phyloP scores from a whole-genome alignment of 1,284 basidiomycete genomes.

The Ustilago hordei region DNA sequence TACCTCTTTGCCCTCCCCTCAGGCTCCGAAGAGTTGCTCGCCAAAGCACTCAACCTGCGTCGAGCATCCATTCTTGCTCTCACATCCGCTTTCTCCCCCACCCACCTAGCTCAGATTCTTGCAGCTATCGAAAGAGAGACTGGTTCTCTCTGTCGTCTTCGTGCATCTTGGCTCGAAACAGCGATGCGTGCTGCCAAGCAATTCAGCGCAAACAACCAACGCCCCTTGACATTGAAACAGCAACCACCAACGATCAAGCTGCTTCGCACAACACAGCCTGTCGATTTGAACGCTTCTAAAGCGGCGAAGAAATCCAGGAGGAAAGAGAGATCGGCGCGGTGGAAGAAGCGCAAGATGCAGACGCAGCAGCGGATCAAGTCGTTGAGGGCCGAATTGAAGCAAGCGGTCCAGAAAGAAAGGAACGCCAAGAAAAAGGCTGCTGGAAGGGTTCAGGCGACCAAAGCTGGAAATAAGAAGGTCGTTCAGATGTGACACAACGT shows the following conservation, averaged over 20 bases:
- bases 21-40: conserved; percentile 30
- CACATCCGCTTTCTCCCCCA: conserved; percentile 14
- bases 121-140: conserved; percentile 28
- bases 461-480: background rate
- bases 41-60: conserved; percentile 26
- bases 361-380: conserved; percentile 18
- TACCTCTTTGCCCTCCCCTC: conserved; percentile 41
- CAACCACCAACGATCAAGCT: conserved; percentile 37
- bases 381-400: conserved; percentile 14
- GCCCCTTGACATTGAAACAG: conserved; percentile 7
- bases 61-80: conserved; percentile 31
- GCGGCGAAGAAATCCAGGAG: conserved; percentile 28
- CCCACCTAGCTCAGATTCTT: conserved; percentile 10
- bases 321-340: conserved; percentile 21
- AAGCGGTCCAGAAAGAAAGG: background rate
- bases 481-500: conserved; percentile 8
- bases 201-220: background rate
- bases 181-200: conserved; percentile 22
- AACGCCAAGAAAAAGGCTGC: conserved; percentile 1
- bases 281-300: conserved; percentile 41
- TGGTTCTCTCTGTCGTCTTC: conserved; percentile 11
- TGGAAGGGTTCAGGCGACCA: background rate
- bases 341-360: conserved; percentile 35
- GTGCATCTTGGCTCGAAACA: conserved; percentile 39
- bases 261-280: conserved; percentile 39